A percentile compares a stretch with the other conserved stretches of the same genome.
Evolutionary conservation across 2,329 filamentous ascomycete genomes (phyloP).

Genomic region (Exophiala viscosa): DNA sequence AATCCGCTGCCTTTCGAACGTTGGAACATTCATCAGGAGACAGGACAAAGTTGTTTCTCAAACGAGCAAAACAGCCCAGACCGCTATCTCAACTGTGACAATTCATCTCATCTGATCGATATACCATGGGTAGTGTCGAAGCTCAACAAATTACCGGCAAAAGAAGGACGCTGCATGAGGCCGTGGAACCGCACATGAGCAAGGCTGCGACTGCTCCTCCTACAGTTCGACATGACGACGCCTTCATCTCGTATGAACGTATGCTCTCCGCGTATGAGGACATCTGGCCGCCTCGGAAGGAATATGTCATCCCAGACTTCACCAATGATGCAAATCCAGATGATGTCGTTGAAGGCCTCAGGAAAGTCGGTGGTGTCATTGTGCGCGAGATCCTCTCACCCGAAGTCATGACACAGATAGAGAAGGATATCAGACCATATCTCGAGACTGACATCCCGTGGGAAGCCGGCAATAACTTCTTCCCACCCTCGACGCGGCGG

Average conservation of each 20-base stretch:
- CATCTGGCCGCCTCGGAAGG: no score
- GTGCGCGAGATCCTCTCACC: conserved; percentile 1
- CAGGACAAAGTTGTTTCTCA: no score
- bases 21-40: no score
- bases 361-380: conserved; percentile 4
- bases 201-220: conserved; percentile 2
- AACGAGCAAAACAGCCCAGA: no score
- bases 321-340: neutral
- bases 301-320: neutral
- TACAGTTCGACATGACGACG: conserved; percentile 1
- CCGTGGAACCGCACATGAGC: neutral
- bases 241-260: conserved; percentile 2
- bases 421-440: conserved; percentile 3
- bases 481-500: conserved; percentile 9
- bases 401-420: conserved; percentile 6
- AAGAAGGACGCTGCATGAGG: neutral
- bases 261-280: neutral
- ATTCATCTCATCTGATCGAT: no score
- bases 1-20: no score
- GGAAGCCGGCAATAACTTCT: conserved; percentile 9
- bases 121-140: neutral
- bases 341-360: conserved; percentile 3
- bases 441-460: conserved; percentile 9
- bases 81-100: no score
- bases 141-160: neutral